A percentile compares a stretch with the other conserved stretches of the same genome.
phyloP scores from a whole-genome alignment of 495 filamentous ascomycete species.

The Aspergillus carlsbadensis region DNA sequence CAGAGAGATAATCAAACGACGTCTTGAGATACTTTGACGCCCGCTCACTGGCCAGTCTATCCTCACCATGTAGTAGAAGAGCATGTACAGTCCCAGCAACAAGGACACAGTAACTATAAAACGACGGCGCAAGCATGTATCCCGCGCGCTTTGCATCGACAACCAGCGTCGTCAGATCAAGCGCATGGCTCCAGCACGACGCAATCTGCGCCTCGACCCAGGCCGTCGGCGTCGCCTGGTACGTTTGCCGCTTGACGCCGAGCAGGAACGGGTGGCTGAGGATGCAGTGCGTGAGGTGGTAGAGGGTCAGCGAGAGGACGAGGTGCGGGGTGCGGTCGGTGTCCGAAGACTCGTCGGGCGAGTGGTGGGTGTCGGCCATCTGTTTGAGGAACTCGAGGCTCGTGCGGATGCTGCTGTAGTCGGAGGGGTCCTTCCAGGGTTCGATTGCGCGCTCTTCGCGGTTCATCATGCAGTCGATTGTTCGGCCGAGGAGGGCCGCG shows the following conservation, averaged over 20 bases:
- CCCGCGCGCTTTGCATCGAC: conserved; percentile 27
- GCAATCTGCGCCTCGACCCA: conserved; percentile 17
- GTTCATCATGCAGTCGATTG: conserved; percentile 26
- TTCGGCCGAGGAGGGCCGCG: conserved; percentile 20
- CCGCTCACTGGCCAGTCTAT: conserved; percentile 7
- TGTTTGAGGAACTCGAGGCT: conserved; percentile 24
- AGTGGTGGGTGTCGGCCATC: too few relatives aligned
- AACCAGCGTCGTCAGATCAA: conserved; percentile 20
- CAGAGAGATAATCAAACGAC: conserved; percentile 19
- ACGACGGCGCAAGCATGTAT: conserved; percentile 23
- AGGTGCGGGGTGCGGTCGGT: conserved; percentile 19
- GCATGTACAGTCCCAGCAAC: conserved; percentile 29
- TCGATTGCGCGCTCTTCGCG: conserved; percentile 10
- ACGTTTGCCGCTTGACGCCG: conserved; percentile 11
- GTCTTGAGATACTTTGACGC: conserved; percentile 23
- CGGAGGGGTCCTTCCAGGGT: conserved; percentile 26
- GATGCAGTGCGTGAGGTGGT: conserved; percentile 27
- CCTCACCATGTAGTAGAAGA: conserved; percentile 17
- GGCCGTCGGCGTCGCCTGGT: conserved; percentile 8
- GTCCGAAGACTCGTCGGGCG: too few relatives aligned
- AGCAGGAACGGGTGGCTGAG: conserved; percentile 32
- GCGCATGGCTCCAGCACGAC: conserved; percentile 16
- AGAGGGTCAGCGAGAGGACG: conserved; percentile 28
- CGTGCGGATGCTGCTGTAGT: conserved; percentile 19
- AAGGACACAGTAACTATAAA: conserved; percentile 28